These are phyloP conservation scores for Corchorus olitorius DNA, from an alignment of 345 rosid species.

Conservation along the genomic window DNA sequence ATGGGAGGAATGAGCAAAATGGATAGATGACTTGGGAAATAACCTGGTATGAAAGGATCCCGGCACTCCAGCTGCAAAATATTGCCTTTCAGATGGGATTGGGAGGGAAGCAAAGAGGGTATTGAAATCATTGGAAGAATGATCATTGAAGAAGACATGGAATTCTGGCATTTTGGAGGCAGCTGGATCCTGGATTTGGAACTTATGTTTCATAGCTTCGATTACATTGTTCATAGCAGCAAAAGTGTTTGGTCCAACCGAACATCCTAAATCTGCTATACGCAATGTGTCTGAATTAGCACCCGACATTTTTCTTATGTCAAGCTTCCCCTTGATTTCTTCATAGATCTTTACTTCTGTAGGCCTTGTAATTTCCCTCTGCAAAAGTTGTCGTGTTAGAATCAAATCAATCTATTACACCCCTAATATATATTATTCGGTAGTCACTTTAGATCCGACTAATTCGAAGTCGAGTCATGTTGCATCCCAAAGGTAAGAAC, in stretches of 20 bases:
- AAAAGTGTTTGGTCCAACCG: conserved; percentile 68
- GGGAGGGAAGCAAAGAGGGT: conserved; percentile 48
- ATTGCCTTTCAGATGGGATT: conserved; percentile 25
- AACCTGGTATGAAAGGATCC: conserved; percentile 46
- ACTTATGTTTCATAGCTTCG: conserved; percentile 33
- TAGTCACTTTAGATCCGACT: too few relatives aligned
- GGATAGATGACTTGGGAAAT: conserved; percentile 42
- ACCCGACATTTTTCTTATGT: conserved; percentile 34
- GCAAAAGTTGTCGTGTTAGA: neutral
- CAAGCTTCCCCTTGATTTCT: conserved; percentile 44
- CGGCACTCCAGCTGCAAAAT: conserved; percentile 46
- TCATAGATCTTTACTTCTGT: conserved; percentile 41
- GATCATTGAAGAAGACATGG: conserved; percentile 55
- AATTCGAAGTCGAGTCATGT: too few relatives aligned
- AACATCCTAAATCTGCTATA: conserved; percentile 69
- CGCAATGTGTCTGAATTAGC: conserved; percentile 30
- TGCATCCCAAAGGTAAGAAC: too few relatives aligned
- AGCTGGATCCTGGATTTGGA: conserved; percentile 18
- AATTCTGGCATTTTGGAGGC: conserved; percentile 29
- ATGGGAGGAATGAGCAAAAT: conserved; percentile 39
- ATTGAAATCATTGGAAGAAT: conserved; percentile 55
- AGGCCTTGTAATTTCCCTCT: conserved; percentile 39
- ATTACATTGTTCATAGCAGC: conserved; percentile 40
- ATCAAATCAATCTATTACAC: too few relatives aligned
- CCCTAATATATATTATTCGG: too few relatives aligned